Conservation (phyloP, 2,329 filamentous ascomycete genomes). For the Ambrosiella beaveri region DNA sequence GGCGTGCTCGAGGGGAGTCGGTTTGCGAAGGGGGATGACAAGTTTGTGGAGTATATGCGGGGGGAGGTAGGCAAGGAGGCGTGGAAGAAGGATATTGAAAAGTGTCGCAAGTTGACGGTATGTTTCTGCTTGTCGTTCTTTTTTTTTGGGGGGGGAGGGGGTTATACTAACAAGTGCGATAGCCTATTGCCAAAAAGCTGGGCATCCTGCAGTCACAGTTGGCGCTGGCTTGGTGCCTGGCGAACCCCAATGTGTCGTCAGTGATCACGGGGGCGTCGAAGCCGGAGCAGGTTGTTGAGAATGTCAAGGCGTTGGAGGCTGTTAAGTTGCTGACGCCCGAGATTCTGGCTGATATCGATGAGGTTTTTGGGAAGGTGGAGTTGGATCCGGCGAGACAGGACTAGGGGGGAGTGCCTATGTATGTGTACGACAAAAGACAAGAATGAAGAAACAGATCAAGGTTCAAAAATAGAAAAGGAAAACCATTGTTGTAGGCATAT, state of each 20-base stretch:
- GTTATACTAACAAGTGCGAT: neutral
- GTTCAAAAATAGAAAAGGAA: neutral
- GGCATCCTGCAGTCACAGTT: constrained; percentile 34
- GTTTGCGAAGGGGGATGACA: constrained; percentile 38
- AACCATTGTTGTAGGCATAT: neutral
- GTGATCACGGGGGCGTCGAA: constrained; percentile 36
- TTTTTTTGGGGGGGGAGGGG: no score
- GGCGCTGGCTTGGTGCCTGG: constrained; percentile 35
- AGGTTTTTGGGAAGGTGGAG: constrained; percentile 20
- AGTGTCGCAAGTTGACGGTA: constrained; percentile 24
- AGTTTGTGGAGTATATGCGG: constrained; percentile 38
- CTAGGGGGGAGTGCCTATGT: neutral
- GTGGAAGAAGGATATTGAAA: constrained; percentile 33
- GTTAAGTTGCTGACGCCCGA: constrained; percentile 31
- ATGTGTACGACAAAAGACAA: neutral
- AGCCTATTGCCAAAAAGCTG: constrained; percentile 37
- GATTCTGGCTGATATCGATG: constrained; percentile 33
- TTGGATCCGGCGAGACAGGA: constrained; percentile 12
- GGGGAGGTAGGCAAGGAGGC: constrained; percentile 34
- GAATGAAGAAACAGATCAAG: neutral
- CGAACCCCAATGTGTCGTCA: constrained; percentile 35
- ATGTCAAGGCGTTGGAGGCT: constrained; percentile 29
- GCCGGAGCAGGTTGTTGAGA: constrained; percentile 35
- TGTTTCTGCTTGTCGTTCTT: neutral
- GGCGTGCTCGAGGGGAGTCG: constrained; percentile 34